Evolutionary conservation across 768 basidiomycete species (phyloP).

Genomic region (Trametes elegans): DNA sequence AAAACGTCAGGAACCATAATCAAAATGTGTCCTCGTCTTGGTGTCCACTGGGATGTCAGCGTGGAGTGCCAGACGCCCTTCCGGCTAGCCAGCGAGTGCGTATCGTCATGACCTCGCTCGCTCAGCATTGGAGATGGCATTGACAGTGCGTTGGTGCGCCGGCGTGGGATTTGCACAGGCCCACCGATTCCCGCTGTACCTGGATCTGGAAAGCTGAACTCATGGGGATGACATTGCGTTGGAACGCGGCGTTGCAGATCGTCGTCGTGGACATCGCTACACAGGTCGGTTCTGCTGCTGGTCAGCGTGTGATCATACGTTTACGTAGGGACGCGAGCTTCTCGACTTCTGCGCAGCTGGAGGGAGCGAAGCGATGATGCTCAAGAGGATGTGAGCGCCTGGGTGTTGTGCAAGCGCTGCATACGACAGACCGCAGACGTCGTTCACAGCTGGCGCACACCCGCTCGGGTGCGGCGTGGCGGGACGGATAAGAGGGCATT

Average conservation of each 20-base stretch:
- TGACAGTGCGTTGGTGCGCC: too few species aligned
- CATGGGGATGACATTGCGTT: background rate
- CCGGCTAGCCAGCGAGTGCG: too few species aligned
- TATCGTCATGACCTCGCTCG: too few species aligned
- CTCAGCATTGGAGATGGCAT: too few species aligned
- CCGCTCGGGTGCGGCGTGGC: background rate
- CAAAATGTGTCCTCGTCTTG: too few species aligned
- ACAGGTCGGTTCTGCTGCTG: background rate
- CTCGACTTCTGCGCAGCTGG: conserved; percentile 11
- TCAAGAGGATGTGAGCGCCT: background rate
- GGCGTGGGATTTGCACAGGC: too few species aligned
- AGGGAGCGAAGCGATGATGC: background rate
- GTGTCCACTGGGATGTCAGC: too few species aligned
- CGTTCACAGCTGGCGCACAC: too few species aligned
- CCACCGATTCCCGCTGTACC: too few species aligned
- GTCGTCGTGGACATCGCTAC: conserved; percentile 1
- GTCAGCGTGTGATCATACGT: background rate
- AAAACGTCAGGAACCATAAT: too few species aligned
- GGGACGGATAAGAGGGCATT: background rate
- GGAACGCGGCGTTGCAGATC: conserved; percentile 3
- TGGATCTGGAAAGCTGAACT: background rate
- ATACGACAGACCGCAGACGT: conserved; percentile 7
- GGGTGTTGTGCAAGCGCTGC: background rate
- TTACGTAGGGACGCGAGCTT: background rate
- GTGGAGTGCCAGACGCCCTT: too few species aligned